Evolutionary conservation across 1,284 basidiomycete species (phyloP).

Genomic region (Xerocomus minutiporus): DNA sequence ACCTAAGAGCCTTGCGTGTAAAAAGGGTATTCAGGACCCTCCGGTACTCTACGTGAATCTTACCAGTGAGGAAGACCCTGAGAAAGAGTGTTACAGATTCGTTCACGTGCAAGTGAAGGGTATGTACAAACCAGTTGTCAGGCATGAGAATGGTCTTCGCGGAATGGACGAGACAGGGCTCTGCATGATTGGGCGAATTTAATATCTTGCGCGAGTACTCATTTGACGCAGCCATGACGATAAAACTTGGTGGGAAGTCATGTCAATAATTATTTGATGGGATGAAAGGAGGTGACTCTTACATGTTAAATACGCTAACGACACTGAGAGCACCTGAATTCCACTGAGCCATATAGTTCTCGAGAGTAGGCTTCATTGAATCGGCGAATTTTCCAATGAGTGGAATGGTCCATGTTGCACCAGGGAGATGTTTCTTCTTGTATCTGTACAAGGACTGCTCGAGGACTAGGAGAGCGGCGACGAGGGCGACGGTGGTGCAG

Average conservation of each 20-base stretch:
- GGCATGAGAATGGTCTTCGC: slow-evolving; percentile 85
- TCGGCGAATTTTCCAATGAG: slow-evolving; percentile 91
- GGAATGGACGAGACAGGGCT: slow-evolving; percentile 91
- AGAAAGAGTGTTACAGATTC: neutral
- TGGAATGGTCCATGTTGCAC: slow-evolving; percentile 88
- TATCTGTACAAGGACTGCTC: slow-evolving; percentile 83
- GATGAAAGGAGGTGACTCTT: slow-evolving; percentile 30
- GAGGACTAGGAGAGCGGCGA: slow-evolving; percentile 63
- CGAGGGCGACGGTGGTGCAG: slow-evolving; percentile 59
- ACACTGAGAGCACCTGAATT: slow-evolving; percentile 79
- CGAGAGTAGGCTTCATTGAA: slow-evolving; percentile 83
- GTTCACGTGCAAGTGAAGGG: neutral
- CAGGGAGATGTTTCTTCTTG: slow-evolving; percentile 86
- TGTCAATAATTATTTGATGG: slow-evolving; percentile 7
- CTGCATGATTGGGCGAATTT: slow-evolving; percentile 84
- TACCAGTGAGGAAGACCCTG: slow-evolving; percentile 96
- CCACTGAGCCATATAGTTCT: slow-evolving; percentile 89
- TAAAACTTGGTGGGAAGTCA: slow-evolving; percentile 60
- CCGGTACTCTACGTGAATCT: slow-evolving; percentile 91
- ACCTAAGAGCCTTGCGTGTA: slow-evolving; percentile 91
- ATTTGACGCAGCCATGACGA: slow-evolving; percentile 93
- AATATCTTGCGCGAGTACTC: slow-evolving; percentile 89
- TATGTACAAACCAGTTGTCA: slow-evolving; percentile 78
- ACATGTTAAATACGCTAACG: slow-evolving; percentile 96
- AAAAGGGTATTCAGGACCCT: slow-evolving; percentile 89